phyloP scores from a whole-genome alignment of 768 basidiomycete genomes.

The Lactifluus volemus region DNA sequence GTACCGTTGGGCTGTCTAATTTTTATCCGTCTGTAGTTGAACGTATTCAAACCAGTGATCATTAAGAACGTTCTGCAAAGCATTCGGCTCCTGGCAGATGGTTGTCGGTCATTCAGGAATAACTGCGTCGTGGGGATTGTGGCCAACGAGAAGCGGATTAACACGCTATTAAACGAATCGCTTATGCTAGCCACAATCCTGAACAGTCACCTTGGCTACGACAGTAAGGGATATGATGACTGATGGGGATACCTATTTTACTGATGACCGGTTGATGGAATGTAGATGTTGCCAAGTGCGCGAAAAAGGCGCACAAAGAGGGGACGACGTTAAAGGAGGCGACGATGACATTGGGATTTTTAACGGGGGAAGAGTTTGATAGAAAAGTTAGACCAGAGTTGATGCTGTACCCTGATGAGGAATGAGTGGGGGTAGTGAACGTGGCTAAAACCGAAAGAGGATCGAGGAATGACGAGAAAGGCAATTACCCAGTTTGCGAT shows the following conservation, averaged over 20 bases:
- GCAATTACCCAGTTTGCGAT: conserved; percentile 15
- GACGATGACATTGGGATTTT: conserved; percentile 76
- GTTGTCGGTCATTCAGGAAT: conserved; percentile 90
- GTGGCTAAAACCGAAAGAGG: conserved; percentile 1
- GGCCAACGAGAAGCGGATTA: conserved; percentile 93
- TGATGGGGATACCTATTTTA: not conserved
- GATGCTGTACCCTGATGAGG: conserved; percentile 68
- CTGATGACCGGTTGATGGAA: conserved; percentile 18
- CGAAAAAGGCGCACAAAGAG: conserved; percentile 99
- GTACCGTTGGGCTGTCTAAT: not conserved
- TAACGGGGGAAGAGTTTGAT: conserved; percentile 90
- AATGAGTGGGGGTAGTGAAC: not conserved
- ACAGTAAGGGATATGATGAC: conserved; percentile 60
- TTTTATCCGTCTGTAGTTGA: conserved; percentile 47
- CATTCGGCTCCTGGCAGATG: conserved; percentile 89
- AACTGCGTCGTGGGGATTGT: conserved; percentile 95
- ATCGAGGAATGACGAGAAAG: conserved; percentile 9
- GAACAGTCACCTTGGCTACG: conserved; percentile 93
- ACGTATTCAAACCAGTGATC: conserved; percentile 98
- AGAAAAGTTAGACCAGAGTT: conserved; percentile 85
- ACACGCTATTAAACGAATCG: conserved; percentile 83
- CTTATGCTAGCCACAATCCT: conserved; percentile 97
- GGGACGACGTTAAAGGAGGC: conserved; percentile 95
- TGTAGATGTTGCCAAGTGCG: conserved; percentile 92
- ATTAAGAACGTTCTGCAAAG: conserved; percentile 97